Percentiles rank a stretch among this genome's conserved stretches.
phyloP scores from a whole-genome alignment of 2,329 filamentous ascomycete species.

The Lithohypha guttulata region DNA sequence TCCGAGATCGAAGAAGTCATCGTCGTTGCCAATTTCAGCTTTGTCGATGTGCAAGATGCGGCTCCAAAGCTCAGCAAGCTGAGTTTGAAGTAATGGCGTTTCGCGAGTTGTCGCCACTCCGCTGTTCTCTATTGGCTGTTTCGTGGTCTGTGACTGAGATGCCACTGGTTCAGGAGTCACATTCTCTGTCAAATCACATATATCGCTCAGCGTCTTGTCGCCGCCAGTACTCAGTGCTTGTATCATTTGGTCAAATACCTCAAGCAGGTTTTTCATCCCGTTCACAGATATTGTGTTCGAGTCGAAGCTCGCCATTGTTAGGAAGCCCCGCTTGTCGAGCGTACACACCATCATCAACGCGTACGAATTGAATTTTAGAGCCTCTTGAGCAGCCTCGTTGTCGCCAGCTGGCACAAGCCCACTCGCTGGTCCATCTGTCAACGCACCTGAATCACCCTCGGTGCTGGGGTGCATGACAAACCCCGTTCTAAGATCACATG shows the following conservation, averaged over 20 bases:
- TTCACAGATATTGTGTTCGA: constrained; percentile 45
- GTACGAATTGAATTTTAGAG: constrained; percentile 43
- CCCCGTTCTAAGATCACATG: constrained; percentile 38
- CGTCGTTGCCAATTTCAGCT: constrained; percentile 20
- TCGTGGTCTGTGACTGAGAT: no score
- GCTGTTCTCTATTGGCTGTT: no score
- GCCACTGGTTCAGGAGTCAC: no score
- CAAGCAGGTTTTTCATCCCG: constrained; percentile 44
- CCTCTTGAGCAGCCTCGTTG: constrained; percentile 47
- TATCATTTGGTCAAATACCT: constrained; percentile 43
- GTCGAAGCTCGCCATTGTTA: constrained; percentile 55
- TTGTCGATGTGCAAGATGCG: constrained; percentile 33
- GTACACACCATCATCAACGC: constrained; percentile 40
- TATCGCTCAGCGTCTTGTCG: constrained; percentile 21
- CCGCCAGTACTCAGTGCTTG: constrained; percentile 35
- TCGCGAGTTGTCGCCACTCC: constrained; percentile 9
- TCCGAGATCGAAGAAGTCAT: constrained; percentile 25
- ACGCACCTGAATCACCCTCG: constrained; percentile 24
- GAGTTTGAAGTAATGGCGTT: constrained; percentile 7
- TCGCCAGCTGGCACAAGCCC: constrained; percentile 10
- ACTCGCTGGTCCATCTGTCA: not conserved
- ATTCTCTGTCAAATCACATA: constrained; percentile 28
- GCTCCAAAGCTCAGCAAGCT: constrained; percentile 1
- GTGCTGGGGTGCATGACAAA: constrained; percentile 29
- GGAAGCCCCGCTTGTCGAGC: constrained; percentile 39